Evolutionary conservation across 2,329 filamentous ascomycete species (phyloP).

Genomic region (Phialophora tarda): DNA sequence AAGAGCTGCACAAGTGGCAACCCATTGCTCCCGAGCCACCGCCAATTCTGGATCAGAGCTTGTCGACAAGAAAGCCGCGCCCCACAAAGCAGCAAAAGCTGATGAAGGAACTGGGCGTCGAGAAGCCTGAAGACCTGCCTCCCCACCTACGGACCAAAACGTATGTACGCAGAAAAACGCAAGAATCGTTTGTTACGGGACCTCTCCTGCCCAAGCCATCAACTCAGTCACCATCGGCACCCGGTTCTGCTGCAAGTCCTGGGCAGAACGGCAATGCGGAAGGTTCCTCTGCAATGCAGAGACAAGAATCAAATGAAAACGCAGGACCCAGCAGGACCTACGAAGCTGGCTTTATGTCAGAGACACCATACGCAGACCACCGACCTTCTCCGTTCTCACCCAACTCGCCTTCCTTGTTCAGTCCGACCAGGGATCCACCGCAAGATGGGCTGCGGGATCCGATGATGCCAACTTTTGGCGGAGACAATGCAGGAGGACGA

Average conservation of each 20-base stretch:
- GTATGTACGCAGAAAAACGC: conserved; percentile 74
- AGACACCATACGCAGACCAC: conserved; percentile 30
- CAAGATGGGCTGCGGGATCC: conserved; percentile 34
- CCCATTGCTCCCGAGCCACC: conserved; percentile 86
- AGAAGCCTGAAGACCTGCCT: conserved; percentile 88
- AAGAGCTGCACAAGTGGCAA: conserved; percentile 93
- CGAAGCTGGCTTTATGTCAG: conserved; percentile 27
- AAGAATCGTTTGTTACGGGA: conserved; percentile 42
- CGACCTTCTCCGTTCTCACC: conserved; percentile 46
- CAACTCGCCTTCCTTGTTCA: conserved; percentile 52
- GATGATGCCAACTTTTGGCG: conserved; percentile 35
- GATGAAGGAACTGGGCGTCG: conserved; percentile 83
- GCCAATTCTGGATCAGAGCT: conserved; percentile 81
- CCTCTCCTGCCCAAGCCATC: conserved; percentile 34
- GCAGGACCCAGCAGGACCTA: conserved; percentile 41
- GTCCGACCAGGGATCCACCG: conserved; percentile 44
- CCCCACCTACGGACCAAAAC: conserved; percentile 80
- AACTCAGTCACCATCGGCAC: conserved; percentile 38
- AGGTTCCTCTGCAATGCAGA: conserved; percentile 43
- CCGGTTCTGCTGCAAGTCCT: conserved; percentile 41
- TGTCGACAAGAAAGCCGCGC: conserved; percentile 91
- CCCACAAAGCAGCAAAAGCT: conserved; percentile 97
- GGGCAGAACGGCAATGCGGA: conserved; percentile 39
- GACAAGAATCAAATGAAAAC: conserved; percentile 43
- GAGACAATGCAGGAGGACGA: conserved; percentile 20